A percentile compares a stretch with the other conserved stretches of the same genome.
Evolutionary conservation across 2,329 filamentous ascomycete species (phyloP).

Genomic region (Trichoderma semiorbis): DNA sequence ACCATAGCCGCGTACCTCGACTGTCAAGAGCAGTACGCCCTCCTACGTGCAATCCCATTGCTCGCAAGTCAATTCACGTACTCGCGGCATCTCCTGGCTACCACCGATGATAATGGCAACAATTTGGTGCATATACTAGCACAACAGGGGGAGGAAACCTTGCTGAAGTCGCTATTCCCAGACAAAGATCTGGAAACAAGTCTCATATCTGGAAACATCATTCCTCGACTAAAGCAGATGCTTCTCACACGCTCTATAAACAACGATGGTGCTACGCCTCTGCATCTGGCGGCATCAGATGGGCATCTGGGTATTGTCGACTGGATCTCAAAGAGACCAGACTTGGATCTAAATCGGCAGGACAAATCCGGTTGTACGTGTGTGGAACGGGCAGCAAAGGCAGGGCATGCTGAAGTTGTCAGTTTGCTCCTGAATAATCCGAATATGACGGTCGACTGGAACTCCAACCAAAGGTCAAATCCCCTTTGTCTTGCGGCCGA

Average conservation of each 20-base stretch:
- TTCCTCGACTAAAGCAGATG: not conserved
- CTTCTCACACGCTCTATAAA: not conserved
- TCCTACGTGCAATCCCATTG: not conserved
- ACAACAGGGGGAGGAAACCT: not conserved
- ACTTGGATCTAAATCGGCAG: not conserved
- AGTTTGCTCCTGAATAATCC: not conserved
- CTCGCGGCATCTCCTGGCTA: not conserved
- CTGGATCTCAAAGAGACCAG: not conserved
- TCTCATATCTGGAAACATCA: not conserved
- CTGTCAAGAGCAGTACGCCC: not conserved
- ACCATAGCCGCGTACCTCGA: not conserved
- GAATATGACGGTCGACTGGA: not conserved
- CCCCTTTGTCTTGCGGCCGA: not conserved
- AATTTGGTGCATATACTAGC: slow-evolving; percentile 7
- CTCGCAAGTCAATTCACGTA: not conserved
- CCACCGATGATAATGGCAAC: not conserved
- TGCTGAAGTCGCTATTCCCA: not conserved
- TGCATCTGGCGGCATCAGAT: not conserved
- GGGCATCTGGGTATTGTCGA: not conserved
- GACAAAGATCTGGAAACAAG: not conserved
- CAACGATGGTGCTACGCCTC: not conserved
- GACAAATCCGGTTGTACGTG: not conserved
- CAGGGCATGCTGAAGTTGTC: not conserved
- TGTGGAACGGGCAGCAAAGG: not conserved
- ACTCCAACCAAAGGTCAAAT: not conserved